Base-by-base conservation (phyloP, 345 rosid species). In the Cochlearia excelsa region DNA sequence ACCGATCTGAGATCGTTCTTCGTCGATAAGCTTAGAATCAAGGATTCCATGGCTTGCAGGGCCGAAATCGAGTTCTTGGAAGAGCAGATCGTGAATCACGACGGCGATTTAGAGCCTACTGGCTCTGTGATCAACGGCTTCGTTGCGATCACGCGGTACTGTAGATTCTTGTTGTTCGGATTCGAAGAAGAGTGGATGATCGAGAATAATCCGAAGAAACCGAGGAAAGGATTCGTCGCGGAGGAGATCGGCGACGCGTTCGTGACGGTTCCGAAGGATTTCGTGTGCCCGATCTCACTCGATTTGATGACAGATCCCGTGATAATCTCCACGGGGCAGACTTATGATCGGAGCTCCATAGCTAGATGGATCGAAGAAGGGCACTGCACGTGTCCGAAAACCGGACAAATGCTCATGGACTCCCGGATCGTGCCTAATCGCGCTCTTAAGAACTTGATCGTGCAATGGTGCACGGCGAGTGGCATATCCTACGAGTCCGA, bases 231-330 rank as follows among this genome's bases (percentile, higher is more conserved):
- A 10, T 66, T 84, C 63, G 84, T 86, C 9, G 60, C 75, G 6
- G 79, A 65, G 68, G 97, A 93, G 84, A 93, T 87, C 51, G 90
- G 83, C 0, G 84, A 83, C 10, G 87, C 90, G 5, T 89, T 87
- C 54, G 47, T 77, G 6, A 73, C 90, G 0, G 59, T 89, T 4
- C 97, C 90, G 0, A 89, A 80, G 69, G 97, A 93, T 67, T 93
- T 93, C 63, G 85, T 80, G 55, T 93, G 99, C 55, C 94, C 97
- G 0, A 87, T 89, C 53, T 83, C 94, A 0, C 59, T 84, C 66
- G 99, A 93, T 74, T 66, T 93, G 87, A 93, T 93, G 95, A 76
- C 69, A 26, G 97, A 93, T 79, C 99, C 99, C 0, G 96, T 87
- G 65, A 85, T 85, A 40, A 68, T 90, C 9, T 89, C 97, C 0